These are phyloP conservation scores for Acephala macrosclerotiorum DNA, from an alignment of 2,329 filamentous ascomycete species.

Conservation along the genomic window DNA sequence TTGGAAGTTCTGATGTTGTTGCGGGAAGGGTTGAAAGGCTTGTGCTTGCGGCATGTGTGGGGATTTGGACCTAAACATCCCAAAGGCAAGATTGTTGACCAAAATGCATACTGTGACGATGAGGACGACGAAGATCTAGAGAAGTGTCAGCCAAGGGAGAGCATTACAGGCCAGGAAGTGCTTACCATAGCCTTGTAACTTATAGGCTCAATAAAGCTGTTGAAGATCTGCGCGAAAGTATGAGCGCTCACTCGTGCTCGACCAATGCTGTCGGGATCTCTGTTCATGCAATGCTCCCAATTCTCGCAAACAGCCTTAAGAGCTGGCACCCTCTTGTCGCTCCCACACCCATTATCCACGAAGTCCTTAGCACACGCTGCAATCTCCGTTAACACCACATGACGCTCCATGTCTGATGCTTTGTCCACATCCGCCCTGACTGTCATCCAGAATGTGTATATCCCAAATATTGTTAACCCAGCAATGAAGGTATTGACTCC, in stretches of 20 bases:
- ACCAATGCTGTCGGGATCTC: constrained; percentile 80
- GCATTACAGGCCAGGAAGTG: constrained; percentile 21
- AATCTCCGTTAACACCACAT: constrained; percentile 76
- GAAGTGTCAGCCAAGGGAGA: neutral
- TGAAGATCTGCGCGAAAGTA: constrained; percentile 91
- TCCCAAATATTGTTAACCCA: constrained; percentile 49
- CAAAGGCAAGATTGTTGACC: constrained; percentile 59
- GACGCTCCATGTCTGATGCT: constrained; percentile 66
- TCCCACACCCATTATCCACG: constrained; percentile 76
- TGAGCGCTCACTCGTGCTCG: constrained; percentile 82
- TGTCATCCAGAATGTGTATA: constrained; percentile 42
- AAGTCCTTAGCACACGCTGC: constrained; percentile 82
- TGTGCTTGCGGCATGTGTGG: constrained; percentile 38
- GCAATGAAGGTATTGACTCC: constrained; percentile 57
- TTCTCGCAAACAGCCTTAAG: constrained; percentile 76
- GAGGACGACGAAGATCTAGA: constrained; percentile 59
- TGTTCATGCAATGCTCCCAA: constrained; percentile 89
- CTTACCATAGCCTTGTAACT: constrained; percentile 81
- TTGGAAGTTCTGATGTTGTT: constrained; percentile 32
- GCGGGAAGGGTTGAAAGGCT: constrained; percentile 31
- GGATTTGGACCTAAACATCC: constrained; percentile 41
- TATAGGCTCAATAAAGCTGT: constrained; percentile 90
- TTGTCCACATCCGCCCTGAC: constrained; percentile 48
- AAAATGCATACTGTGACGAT: constrained; percentile 56
- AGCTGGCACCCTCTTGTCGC: constrained; percentile 72